phyloP scores from a whole-genome alignment of 306 rosid species.

The Carpinus fangiana region DNA sequence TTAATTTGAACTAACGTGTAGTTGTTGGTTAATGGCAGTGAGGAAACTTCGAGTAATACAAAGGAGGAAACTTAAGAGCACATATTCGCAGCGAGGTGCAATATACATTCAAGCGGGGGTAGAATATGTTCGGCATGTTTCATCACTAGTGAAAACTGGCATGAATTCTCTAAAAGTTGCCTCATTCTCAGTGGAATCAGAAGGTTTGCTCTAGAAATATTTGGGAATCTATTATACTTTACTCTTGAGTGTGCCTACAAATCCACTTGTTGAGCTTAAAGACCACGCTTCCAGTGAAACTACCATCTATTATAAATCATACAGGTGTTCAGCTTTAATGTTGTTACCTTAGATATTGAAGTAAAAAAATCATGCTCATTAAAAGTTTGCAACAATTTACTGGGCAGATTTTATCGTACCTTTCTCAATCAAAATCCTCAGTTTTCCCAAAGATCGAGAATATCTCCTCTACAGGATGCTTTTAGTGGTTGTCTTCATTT shows the following conservation, averaged over 20 bases:
- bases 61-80: slow-evolving; percentile 65
- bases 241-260: background rate
- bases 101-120: slow-evolving; percentile 76
- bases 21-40: slow-evolving; percentile 52
- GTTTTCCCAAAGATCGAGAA: background rate
- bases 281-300: background rate
- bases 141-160: slow-evolving; percentile 72
- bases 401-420: background rate
- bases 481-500: background rate
- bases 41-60: slow-evolving; percentile 80
- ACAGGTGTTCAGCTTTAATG: background rate
- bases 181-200: slow-evolving; percentile 45
- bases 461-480: background rate
- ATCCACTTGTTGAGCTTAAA: background rate
- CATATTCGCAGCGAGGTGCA: slow-evolving; percentile 78
- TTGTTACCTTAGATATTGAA: background rate
- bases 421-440: background rate
- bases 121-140: slow-evolving; percentile 72
- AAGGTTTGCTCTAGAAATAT: slow-evolving; percentile 59
- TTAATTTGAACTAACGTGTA: background rate
- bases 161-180: slow-evolving; percentile 63
- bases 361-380: background rate
- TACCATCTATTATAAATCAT: background rate
- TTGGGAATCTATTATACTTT: background rate
- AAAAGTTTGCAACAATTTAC: background rate